A percentile compares a stretch with the other conserved stretches of the same genome.
Evolutionary conservation across 306 rosid species (phyloP).

Genomic region (Ormosia emarginata): DNA sequence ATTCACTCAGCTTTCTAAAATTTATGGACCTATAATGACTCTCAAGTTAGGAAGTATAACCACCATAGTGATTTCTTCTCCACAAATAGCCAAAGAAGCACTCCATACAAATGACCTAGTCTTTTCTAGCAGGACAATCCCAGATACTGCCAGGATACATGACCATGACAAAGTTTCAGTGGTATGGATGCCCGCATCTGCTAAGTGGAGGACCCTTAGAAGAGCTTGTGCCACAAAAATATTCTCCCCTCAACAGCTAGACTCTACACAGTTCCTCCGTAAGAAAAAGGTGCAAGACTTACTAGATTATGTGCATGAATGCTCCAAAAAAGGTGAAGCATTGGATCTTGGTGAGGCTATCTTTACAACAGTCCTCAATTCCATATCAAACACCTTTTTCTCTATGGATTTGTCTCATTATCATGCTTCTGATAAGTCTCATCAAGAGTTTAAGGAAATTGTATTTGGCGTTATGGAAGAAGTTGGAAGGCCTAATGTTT

Average conservation of each 20-base stretch:
- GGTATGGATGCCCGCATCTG: neutral
- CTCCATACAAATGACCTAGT: neutral
- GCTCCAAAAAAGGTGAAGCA: neutral
- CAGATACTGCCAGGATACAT: neutral
- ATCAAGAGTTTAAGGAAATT: neutral
- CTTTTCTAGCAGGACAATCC: neutral
- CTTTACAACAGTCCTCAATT: constrained; percentile 13
- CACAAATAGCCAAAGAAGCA: constrained; percentile 10
- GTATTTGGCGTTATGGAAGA: neutral
- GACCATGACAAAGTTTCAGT: neutral
- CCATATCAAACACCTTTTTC: constrained; percentile 21
- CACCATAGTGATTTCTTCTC: constrained; percentile 25
- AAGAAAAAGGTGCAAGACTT: neutral
- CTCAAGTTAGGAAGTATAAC: constrained; percentile 25
- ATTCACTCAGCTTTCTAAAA: constrained; percentile 17
- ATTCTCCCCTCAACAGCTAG: neutral
- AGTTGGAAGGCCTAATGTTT: neutral
- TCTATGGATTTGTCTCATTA: constrained; percentile 23
- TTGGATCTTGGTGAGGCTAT: constrained; percentile 5
- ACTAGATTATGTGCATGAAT: neutral
- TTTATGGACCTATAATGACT: constrained; percentile 22
- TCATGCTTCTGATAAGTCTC: neutral
- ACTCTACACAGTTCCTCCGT: neutral
- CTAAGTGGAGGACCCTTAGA: neutral
- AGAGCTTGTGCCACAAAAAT: neutral